Evolutionary conservation across 441 rosid genomes (phyloP), one percentile per base, ranked within the genome.

Genomic region (Populus hybrid): DNA sequence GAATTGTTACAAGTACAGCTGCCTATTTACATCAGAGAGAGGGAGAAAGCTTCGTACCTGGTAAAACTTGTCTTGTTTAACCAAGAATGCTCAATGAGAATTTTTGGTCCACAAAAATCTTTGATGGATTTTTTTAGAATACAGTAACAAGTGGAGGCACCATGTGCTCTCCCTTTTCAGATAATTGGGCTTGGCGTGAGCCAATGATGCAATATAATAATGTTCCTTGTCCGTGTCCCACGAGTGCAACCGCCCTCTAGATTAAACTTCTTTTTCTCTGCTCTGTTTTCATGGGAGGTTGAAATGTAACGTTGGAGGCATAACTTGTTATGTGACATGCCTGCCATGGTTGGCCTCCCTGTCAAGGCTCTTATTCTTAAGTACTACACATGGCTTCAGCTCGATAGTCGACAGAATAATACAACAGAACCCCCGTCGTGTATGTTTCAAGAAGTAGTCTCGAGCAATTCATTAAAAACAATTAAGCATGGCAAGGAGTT

Each of bases 221-320:
- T 83, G 83, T 67, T 74, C 69, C 72, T 68, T 83, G 85, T 84
- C 83, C 68, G 40, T 78, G 87, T 8, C 87, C 84, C 84, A 75
- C 81, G 68, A 68, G 18, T 23, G 38, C 75, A 16, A 57, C 28
- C 69, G 6, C 32, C 40, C 8, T 79, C 59, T 28, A 66, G 23
- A 63, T 24, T 28, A 50, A 23, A 21, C 14, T 24, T 68, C 40
- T 36, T 59, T 59, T 20, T 61, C 32, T 30, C 4, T 24, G 32
- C 40, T 75, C 16, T 69, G n/a, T 10, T 71, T 72, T 72, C 42
- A 35, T 38, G 21, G 69, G 77, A 76, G 70, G 70, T 30, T 30
- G 32, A 77, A 32, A 69, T 23, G 64, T 73, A 69, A 72, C 66
- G 24, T 69, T 76, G 71, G 81, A 80, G 82, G 67, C 82, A 78